phyloP scores from a whole-genome alignment of 306 rosid genomes.

The Vicia sativa region DNA sequence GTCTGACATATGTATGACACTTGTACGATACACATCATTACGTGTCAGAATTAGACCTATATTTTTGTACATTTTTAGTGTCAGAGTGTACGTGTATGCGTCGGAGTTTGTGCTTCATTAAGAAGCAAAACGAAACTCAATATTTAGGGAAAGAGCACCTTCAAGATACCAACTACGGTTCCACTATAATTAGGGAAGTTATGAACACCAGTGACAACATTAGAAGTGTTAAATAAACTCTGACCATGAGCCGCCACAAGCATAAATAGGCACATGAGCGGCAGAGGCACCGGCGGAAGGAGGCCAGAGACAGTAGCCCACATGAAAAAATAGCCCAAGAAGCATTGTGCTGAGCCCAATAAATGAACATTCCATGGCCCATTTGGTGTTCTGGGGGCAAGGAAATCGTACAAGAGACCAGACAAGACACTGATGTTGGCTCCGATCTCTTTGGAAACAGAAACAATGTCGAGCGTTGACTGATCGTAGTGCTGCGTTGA shows the following conservation, averaged over 20 bases:
- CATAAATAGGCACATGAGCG: conserved; percentile 65
- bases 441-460: conserved; percentile 86
- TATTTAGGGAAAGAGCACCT: conserved; percentile 45
- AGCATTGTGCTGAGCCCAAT: conserved; percentile 67
- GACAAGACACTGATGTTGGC: conserved; percentile 69
- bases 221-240: conserved; percentile 72
- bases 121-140: too few relatives aligned
- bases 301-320: conserved; percentile 81
- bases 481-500: conserved; percentile 76
- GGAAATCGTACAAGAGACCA: conserved; percentile 57
- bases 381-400: conserved; percentile 17
- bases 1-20: too few relatives aligned
- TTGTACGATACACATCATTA: too few relatives aligned
- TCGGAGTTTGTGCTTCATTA: too few relatives aligned
- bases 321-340: conserved; percentile 69
- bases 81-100: too few relatives aligned
- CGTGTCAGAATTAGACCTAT: too few relatives aligned
- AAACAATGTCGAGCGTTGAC: conserved; percentile 78
- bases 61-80: too few relatives aligned
- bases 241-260: conserved; percentile 63
- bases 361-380: conserved; percentile 73
- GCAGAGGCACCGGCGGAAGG: conserved; percentile 55
- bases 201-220: conserved; percentile 68
- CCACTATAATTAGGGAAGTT: conserved; percentile 64
- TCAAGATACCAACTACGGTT: conserved; percentile 82